Percentiles rank a stretch among this genome's conserved stretches.
These are phyloP conservation scores for Teunomyces kruisii DNA, from an alignment of 805 yeast genomes.

Conservation along the genomic window DNA sequence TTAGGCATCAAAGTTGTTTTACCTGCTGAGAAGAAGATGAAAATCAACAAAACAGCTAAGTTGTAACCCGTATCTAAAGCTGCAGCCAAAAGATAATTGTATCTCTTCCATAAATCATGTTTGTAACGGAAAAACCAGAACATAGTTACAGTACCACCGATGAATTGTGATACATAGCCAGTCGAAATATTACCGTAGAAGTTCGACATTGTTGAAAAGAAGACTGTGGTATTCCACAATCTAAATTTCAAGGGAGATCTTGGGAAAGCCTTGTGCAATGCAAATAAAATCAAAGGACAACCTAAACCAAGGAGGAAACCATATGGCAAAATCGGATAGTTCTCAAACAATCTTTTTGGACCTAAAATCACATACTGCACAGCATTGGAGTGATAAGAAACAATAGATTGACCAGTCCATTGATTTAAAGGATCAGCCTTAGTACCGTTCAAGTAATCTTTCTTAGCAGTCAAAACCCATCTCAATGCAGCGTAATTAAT, in stretches of 20 bases:
- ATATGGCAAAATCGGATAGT: slow-evolving; percentile 45
- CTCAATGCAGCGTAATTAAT: slow-evolving; percentile 48
- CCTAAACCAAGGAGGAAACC: slow-evolving; percentile 44
- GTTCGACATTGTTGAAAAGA: slow-evolving; percentile 46
- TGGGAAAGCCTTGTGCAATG: slow-evolving; percentile 29
- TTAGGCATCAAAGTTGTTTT: slow-evolving; percentile 29
- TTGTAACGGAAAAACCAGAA: slow-evolving; percentile 41
- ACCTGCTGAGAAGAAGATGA: slow-evolving; percentile 31
- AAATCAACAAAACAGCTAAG: slow-evolving; percentile 39
- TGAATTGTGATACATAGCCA: slow-evolving; percentile 46
- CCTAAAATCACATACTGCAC: slow-evolving; percentile 51
- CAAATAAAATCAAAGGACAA: slow-evolving; percentile 35
- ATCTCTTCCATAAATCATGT: slow-evolving; percentile 40
- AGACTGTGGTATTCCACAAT: slow-evolving; percentile 48
- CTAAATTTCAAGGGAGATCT: slow-evolving; percentile 23
- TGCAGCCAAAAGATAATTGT: slow-evolving; percentile 50
- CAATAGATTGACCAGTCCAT: slow-evolving; percentile 50
- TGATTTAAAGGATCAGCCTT: slow-evolving; percentile 47
- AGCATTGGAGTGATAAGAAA: slow-evolving; percentile 45
- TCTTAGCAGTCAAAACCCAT: slow-evolving; percentile 46
- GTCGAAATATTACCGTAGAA: slow-evolving; percentile 53
- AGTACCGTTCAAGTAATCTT: slow-evolving; percentile 33
- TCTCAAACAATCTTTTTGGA: slow-evolving; percentile 40
- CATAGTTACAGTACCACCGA: slow-evolving; percentile 50
- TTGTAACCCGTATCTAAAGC: slow-evolving; percentile 53